A percentile compares a stretch with the other conserved stretches of the same genome.
Conservation (phyloP, 257 asterid genomes). For the Solanum pinnatisectum region DNA sequence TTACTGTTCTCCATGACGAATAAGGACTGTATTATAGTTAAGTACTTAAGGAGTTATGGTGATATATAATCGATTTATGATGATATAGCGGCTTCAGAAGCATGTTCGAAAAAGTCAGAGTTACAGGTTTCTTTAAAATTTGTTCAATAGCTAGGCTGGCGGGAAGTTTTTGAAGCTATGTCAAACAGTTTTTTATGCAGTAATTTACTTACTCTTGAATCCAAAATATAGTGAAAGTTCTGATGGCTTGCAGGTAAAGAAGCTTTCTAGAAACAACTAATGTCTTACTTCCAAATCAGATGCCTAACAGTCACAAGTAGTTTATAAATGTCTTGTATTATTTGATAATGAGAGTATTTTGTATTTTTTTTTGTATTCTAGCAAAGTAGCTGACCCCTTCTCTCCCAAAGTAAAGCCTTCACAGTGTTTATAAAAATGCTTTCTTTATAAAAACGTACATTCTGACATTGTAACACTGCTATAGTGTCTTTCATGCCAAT, state of each 20-base stretch:
- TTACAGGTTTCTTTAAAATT: neutral
- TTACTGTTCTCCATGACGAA: neutral
- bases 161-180: neutral
- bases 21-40: neutral
- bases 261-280: neutral
- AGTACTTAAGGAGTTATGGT: neutral
- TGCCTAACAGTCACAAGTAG: neutral
- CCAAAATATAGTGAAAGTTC: neutral
- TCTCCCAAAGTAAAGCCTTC: neutral
- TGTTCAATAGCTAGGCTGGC: neutral
- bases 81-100: neutral
- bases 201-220: neutral
- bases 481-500: neutral
- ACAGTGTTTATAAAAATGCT: neutral
- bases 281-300: neutral
- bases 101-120: neutral
- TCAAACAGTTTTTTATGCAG: neutral
- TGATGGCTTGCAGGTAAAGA: neutral
- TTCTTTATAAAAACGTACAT: neutral
- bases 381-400: neutral
- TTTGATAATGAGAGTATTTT: neutral
- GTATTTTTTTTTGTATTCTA: neutral
- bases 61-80: neutral
- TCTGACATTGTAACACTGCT: neutral
- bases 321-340: neutral